A percentile compares a stretch with the other conserved stretches of the same genome.
These are phyloP conservation scores for Vicia sativa DNA, from an alignment of 306 rosid genomes.

Conservation along the genomic window DNA sequence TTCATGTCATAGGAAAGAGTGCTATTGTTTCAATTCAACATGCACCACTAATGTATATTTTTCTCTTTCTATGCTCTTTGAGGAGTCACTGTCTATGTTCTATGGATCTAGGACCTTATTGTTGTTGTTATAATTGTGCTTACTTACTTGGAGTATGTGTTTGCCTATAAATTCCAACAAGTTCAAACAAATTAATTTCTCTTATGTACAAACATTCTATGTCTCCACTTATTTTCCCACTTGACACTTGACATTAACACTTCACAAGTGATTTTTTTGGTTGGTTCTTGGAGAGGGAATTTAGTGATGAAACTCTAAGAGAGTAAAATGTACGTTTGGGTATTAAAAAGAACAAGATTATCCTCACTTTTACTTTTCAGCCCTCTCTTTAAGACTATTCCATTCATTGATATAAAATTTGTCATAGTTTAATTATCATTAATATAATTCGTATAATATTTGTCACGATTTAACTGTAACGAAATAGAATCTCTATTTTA, in stretches of 20 bases:
- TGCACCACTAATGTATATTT: conserved; percentile 7
- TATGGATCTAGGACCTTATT: conserved; percentile 34
- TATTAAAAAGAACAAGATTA: conserved; percentile 43
- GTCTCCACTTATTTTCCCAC: conserved; percentile 35
- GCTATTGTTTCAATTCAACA: conserved; percentile 43
- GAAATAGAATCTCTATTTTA: too few relatives aligned
- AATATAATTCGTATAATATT: too few relatives aligned
- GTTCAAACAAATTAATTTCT: conserved; percentile 28
- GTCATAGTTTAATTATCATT: too few relatives aligned
- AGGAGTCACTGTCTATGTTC: conserved; percentile 55
- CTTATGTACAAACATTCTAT: conserved; percentile 42
- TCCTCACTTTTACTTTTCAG: conserved; percentile 68
- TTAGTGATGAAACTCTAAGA: too few relatives aligned
- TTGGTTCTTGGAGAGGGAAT: too few relatives aligned
- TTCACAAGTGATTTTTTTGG: not conserved
- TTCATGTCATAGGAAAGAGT: conserved; percentile 58
- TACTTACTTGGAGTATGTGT: conserved; percentile 38
- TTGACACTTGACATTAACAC: conserved; percentile 14
- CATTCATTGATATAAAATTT: conserved; percentile 41
- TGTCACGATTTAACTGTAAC: too few relatives aligned
- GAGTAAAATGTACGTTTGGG: too few relatives aligned
- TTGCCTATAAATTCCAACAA: conserved; percentile 43
- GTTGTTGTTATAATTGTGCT: conserved; percentile 40
- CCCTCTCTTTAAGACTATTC: conserved; percentile 76
- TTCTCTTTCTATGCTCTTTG: conserved; percentile 42